These are phyloP conservation scores for Camellia oleifera DNA, from an alignment of 179 eudicot species.

Conservation along the genomic window DNA sequence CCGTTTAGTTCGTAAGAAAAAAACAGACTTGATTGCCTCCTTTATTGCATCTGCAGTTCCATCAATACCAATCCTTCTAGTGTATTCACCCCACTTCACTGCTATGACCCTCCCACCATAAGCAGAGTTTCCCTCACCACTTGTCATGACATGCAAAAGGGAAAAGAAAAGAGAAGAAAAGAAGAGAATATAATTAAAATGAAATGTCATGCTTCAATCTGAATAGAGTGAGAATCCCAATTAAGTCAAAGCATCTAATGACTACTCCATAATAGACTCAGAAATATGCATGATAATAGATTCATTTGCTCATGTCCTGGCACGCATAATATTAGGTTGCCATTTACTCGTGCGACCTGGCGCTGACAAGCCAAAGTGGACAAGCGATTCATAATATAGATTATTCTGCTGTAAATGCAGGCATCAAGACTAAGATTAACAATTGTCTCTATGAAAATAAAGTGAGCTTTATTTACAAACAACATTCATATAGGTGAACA, in stretches of 20 bases:
- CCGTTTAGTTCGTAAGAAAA: constrained; percentile 53
- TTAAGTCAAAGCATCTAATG: not conserved
- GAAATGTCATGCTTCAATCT: not conserved
- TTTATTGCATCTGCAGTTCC: constrained; percentile 72
- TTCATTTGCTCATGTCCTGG: too few relatives aligned
- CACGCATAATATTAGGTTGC: not conserved
- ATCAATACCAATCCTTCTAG: constrained; percentile 62
- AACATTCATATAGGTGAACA: not conserved
- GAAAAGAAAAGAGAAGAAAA: not conserved
- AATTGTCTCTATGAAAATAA: not conserved
- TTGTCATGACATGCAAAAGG: constrained; percentile 18
- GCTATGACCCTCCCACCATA: constrained; percentile 63
- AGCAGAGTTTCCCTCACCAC: constrained; percentile 38
- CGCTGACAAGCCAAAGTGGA: not conserved
- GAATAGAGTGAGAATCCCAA: not conserved
- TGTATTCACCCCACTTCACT: constrained; percentile 50
- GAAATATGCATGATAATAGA: not conserved
- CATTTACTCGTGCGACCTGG: not conserved
- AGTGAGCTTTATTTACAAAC: not conserved
- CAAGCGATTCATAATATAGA: not conserved
- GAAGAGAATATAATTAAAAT: not conserved
- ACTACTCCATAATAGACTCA: not conserved
- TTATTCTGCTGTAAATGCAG: not conserved
- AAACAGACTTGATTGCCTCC: constrained; percentile 68
- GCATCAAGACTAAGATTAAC: not conserved